Base-by-base conservation (phyloP, 2,329 filamentous ascomycete genomes). In the Sclerotinia glacialis region DNA sequence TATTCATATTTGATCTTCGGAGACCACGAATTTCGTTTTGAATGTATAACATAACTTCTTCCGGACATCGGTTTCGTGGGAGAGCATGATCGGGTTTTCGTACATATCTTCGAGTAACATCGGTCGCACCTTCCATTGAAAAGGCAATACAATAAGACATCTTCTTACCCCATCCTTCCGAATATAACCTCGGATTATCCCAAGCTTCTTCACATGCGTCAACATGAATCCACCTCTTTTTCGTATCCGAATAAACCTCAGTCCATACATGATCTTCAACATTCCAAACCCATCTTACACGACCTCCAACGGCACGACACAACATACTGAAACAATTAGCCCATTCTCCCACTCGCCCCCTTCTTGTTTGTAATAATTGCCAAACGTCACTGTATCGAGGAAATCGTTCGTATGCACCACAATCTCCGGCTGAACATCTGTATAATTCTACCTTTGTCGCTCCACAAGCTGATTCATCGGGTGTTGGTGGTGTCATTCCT, bases 291-390 rank as follows among this genome's bases (percentile, higher is more conserved):
- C 95, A 99, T 74, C 95, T 87, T 31, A 97, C 93, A 69, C 94
- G 86, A 68, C 90, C 91, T 60, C 94, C 94, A 18, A 98, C 87
- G 5, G 95, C 95, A 68, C 94, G 87, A 82, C 94, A 98, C 63
- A 99, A 85, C 95, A 98, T 98, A 80, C 90, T 94, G 80, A 99
- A 99, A 83, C 93, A 97, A 80, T 97, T 98, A 71, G 92, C 93
- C 93, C 95, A 98, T 80, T 99, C 95, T 69, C 95, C 95, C 69
- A 90, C 90, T 72, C 95, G 89, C 46, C 95, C 95, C 72, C 90
- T 86, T 72, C 91, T 84, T 37, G 92, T 96, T 78, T 97, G 90
- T 53, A 99, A 81, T 68, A 98, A 80, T 61, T 93, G 89, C 88
- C 96, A 98, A 34, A 97, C 94, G 76, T 99, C 94, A 68, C 92